Conservation (phyloP, 202 grass and related monocot species). For the Eragrostis tef region DNA sequence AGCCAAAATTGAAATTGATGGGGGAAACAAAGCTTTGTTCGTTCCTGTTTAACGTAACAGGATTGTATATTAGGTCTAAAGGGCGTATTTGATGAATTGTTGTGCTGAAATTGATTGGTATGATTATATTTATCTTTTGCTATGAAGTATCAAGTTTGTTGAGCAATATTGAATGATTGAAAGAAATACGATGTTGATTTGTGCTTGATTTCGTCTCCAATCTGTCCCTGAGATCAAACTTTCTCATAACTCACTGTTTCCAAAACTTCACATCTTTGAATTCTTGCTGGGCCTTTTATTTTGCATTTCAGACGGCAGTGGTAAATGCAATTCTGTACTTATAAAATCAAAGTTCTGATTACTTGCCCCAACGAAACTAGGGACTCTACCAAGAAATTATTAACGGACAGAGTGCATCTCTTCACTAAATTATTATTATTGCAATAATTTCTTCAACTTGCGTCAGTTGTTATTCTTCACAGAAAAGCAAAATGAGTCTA, state of each 20-base stretch:
- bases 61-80: too few species aligned
- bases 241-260: background rate
- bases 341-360: background rate
- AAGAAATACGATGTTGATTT: constrained; percentile 2
- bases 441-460: background rate
- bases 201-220: background rate
- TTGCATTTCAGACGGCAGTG: background rate
- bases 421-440: too few species aligned
- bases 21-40: background rate
- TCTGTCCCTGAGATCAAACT: background rate
- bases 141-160: constrained; percentile 28
- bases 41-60: too few species aligned
- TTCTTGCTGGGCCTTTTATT: background rate
- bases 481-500: background rate
- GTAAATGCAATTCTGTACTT: constrained; percentile 4
- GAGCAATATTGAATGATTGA: background rate
- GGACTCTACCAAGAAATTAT: background rate
- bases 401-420: too few species aligned
- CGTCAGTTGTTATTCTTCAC: background rate
- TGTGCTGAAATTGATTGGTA: constrained; percentile 5
- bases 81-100: background rate
- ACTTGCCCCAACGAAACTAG: background rate
- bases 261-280: background rate
- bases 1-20: background rate
- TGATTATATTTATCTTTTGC: background rate